phyloP scores from a whole-genome alignment of 257 asterid species.

The Sherardia arvensis region DNA sequence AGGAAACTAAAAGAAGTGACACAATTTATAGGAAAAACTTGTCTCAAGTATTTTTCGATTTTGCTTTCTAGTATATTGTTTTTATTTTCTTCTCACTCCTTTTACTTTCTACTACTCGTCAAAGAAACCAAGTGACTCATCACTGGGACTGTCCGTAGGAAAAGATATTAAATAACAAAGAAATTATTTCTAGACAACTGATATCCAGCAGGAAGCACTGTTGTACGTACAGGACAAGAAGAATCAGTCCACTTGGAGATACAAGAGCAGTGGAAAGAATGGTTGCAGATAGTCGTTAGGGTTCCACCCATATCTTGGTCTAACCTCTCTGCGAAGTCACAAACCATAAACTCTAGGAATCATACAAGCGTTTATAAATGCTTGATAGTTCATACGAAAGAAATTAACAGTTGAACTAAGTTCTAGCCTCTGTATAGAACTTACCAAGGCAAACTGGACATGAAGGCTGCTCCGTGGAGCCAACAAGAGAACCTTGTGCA shows the following conservation, averaged over 20 bases:
- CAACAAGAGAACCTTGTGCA: slow-evolving; percentile 52
- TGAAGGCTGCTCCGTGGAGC: slow-evolving; percentile 70
- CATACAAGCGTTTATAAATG: neutral
- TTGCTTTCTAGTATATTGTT: neutral
- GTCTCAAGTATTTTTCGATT: neutral
- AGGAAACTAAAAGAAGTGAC: neutral
- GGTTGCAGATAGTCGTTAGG: slow-evolving; percentile 91
- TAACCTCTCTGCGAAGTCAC: slow-evolving; percentile 59
- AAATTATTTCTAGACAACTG: neutral
- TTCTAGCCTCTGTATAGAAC: neutral
- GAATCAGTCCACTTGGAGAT: slow-evolving; percentile 98
- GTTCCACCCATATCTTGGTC: slow-evolving; percentile 86
- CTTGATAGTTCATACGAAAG: neutral
- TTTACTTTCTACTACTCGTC: neutral
- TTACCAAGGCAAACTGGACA: slow-evolving; percentile 98
- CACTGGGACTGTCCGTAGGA: neutral
- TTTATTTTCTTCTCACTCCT: neutral
- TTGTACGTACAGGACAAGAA: slow-evolving; percentile 84
- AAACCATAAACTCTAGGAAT: neutral
- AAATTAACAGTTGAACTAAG: no score
- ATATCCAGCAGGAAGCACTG: neutral
- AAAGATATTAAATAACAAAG: neutral
- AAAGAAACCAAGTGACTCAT: neutral
- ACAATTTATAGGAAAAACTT: neutral
- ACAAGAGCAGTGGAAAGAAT: slow-evolving; percentile 97